phyloP scores from a whole-genome alignment of 139 green algal species.

The Coelastrella sp. region DNA sequence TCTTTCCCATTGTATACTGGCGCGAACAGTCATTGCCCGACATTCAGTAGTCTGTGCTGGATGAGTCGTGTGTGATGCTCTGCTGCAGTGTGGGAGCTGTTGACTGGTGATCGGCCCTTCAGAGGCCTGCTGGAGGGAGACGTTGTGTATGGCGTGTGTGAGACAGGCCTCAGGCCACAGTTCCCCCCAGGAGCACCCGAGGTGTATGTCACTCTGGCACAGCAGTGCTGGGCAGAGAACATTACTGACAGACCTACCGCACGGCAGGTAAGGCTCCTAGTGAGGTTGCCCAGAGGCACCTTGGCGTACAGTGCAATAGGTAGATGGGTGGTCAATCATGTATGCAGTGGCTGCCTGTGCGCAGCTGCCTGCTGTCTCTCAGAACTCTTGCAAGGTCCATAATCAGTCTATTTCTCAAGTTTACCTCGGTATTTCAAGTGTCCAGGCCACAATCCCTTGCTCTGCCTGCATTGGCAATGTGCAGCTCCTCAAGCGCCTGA shows the following conservation, averaged over 20 bases:
- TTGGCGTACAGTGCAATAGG: no score
- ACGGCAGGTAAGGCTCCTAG: background rate
- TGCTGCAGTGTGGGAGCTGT: slow-evolving; percentile 45
- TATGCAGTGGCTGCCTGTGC: no score
- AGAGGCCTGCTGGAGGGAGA: slow-evolving; percentile 30
- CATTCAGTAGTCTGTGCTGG: background rate
- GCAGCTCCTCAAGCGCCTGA: slow-evolving; percentile 25
- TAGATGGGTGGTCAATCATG: background rate
- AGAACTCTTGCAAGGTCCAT: no score
- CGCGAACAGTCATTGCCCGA: background rate
- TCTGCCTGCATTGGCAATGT: background rate
- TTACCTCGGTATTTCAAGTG: background rate
- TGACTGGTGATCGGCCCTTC: slow-evolving; percentile 27
- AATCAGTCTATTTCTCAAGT: no score
- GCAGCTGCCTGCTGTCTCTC: no score
- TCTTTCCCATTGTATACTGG: no score
- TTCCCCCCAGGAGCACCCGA: slow-evolving; percentile 26
- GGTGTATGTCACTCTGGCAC: slow-evolving; percentile 15
- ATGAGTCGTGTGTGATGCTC: background rate
- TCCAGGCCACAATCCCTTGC: background rate
- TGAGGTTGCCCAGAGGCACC: background rate
- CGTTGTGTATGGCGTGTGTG: slow-evolving; percentile 21
- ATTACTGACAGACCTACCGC: slow-evolving; percentile 9
- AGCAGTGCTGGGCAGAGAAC: slow-evolving; percentile 43
- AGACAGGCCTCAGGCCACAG: background rate